Evolutionary conservation across 257 asterid genomes (phyloP), one percentile per base, ranked within the genome.

Genomic region (Solanum microdontum): DNA sequence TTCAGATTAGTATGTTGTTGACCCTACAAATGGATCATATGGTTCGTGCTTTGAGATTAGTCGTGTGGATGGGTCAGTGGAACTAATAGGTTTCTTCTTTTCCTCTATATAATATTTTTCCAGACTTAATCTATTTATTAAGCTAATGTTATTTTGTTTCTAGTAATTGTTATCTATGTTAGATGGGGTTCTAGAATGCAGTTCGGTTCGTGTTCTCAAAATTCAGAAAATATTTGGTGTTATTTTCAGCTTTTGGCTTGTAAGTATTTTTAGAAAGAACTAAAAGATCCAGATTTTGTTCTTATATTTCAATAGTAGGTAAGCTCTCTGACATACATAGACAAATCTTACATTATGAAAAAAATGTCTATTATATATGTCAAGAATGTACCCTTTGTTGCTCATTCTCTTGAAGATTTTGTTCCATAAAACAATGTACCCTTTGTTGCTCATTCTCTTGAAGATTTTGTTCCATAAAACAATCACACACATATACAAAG

Each of bases 171-270:
- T 83, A 69, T 76, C 24, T 82, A 85, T 17, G 64, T 14, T 90
- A 97, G 99, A 96, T 89, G 98, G 91, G 34, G 60, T 94, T 36
- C 94, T 95, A 11, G 94, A 87, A 4, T 88, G 92, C 89, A 91
- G 88, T 87, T 89, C 94, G 69, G 87, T 90, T 77, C 95, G 93
- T 64, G 96, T 92, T 88, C 98, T 98, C 3, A 92, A 92, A 86
- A 92, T 91, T 84, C 91, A 89, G 91, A 92, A 94, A 17, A 90
- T 97, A 87, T 97, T 91, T 84, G 99, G 98, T 88, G 93, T 97
- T 19, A 91, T 96, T 48, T 48, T 48, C 58, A 95, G 94, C 94
- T 97, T 34, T 64, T 92, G 58, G 92, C 95, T 92, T 97, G 99
- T 90, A 90, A 84, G 92, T 79, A 88, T n/a, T 40, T 87, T 79